Evolutionary conservation across 257 asterid species (phyloP).

Genomic region (Ligustrum vulgare): DNA sequence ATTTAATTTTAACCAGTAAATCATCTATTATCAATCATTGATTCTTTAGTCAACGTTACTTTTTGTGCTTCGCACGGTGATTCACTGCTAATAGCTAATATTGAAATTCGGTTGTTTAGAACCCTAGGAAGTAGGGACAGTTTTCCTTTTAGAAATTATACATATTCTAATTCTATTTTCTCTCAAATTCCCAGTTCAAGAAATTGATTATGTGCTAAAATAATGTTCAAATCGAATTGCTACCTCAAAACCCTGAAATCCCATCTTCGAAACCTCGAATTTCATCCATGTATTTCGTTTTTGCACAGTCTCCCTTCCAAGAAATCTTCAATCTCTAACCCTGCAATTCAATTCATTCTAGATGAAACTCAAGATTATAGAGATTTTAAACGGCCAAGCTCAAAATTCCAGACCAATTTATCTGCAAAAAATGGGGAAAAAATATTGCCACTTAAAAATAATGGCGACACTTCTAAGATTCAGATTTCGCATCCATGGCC

Average conservation of each 20-base stretch:
- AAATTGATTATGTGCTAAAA: background rate
- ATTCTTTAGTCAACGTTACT: too few species aligned
- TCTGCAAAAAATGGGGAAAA: constrained; percentile 31
- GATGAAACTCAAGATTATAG: constrained; percentile 45
- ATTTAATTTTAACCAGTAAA: too few species aligned
- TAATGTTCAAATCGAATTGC: constrained; percentile 31
- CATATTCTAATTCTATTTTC: background rate
- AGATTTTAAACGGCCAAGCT: constrained; percentile 9
- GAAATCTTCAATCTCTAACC: constrained; percentile 39
- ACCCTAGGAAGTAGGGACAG: too few species aligned
- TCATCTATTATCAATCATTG: too few species aligned
- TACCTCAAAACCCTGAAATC: constrained; percentile 37
- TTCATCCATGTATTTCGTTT: constrained; percentile 21
- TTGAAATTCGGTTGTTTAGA: too few species aligned
- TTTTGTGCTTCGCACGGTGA: too few species aligned
- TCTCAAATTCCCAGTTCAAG: background rate
- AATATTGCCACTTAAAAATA: constrained; percentile 8
- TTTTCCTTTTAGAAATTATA: too few species aligned
- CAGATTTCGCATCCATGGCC: constrained; percentile 77
- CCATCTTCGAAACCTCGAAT: constrained; percentile 29
- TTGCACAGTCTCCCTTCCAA: constrained; percentile 33
- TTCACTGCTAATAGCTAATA: too few species aligned
- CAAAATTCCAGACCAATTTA: constrained; percentile 25
- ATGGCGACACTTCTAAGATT: constrained; percentile 14
- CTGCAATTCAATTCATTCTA: constrained; percentile 62